Conservation (phyloP, 495 filamentous ascomycete species). For the Aspergillus biplanus region DNA sequence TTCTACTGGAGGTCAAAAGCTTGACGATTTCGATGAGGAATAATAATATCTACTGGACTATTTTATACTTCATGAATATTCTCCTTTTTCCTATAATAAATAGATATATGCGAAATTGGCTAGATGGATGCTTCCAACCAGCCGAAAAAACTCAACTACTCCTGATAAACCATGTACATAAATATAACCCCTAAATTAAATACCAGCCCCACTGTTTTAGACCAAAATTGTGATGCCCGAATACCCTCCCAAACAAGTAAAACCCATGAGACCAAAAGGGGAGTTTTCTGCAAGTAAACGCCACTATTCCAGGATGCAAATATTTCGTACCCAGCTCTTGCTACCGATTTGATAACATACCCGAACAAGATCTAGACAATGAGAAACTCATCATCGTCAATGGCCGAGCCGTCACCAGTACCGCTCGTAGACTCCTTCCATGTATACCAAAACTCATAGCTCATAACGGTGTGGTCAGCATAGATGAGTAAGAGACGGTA, state of each 20-base stretch:
- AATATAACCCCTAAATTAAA: no score
- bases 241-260: not conserved
- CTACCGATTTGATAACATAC: not conserved
- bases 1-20: slow-evolving; percentile 2
- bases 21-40: slow-evolving; percentile 4
- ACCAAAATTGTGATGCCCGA: no score
- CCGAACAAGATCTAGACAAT: slow-evolving; percentile 15
- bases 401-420: slow-evolving; percentile 1
- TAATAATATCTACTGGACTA: not conserved
- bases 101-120: no score
- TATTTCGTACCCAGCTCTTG: not conserved
- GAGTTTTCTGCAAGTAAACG: not conserved
- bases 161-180: no score
- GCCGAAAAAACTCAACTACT: no score
- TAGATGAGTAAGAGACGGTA: slow-evolving; percentile 80
- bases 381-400: slow-evolving; percentile 21
- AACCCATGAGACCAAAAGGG: not conserved
- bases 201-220: no score
- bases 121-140: no score
- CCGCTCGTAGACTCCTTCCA: slow-evolving; percentile 27
- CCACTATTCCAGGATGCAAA: not conserved
- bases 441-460: slow-evolving; percentile 72
- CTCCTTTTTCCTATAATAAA: no score
- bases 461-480: slow-evolving; percentile 74
- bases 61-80: not conserved